Base-by-base conservation (phyloP, 2,329 filamentous ascomycete genomes). In the Alternaria sp. region DNA sequence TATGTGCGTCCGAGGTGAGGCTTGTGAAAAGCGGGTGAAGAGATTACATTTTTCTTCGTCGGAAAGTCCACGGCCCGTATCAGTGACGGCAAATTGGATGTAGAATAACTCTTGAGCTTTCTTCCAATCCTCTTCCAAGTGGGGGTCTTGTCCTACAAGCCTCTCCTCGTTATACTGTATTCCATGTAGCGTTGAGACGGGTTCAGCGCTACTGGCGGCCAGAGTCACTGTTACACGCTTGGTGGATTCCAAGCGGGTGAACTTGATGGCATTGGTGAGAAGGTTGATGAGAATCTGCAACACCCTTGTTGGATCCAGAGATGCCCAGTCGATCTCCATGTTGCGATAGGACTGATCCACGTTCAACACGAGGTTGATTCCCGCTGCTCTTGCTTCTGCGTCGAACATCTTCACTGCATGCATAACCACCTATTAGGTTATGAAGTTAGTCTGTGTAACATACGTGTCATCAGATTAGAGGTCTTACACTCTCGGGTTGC, bases 261-360 rank as follows among this genome's bases (percentile, higher is more conserved):
- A 83, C 54, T 83, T 83, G 63, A 83, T 81, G 3, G 79, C 77
- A 51, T 83, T 83, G 2, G 81, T 82, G 23, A 83, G 65, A 1
- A 83, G 73, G 19, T 78, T 77, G 59, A 77, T 77, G 4, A 83
- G 65, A n/a, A 72, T 63, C 63, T 73, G 82, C 2, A 83, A 62
- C 8, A 83, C 59, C 25, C 82, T 72, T 23, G 75, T 81, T 0
- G 81, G 80, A 63, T 84, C 82, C 0, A 83, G 68, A 8, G 81
- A 74, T 1, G 81, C 77, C 72, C 78, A 81, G 11, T 81, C 71
- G 7, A 82, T 66, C 1, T 66, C 71, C 26, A 82, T 63, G 8
- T 79, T 70, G 5, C 73, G 68, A 63, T 79, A 82, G 0, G 81
- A 80, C 4, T 76, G 68, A 15, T 82, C 80, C 5, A 81, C 67